A percentile compares a stretch with the other conserved stretches of the same genome.
phyloP scores from a whole-genome alignment of 352 stramenopile genomes.

The Nothophytophthora sp. region DNA sequence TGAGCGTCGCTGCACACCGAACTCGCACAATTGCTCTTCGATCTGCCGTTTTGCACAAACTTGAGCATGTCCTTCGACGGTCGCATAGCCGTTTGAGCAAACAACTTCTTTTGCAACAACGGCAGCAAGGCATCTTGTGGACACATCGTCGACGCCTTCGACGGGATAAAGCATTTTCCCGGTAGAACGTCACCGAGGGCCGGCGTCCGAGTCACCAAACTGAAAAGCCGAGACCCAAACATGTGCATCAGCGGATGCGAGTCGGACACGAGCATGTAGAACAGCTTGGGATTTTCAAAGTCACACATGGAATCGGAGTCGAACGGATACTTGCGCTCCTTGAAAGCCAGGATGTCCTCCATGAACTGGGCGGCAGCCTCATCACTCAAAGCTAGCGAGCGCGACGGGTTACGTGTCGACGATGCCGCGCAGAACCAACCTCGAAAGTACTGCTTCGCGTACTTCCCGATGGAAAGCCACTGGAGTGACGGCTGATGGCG shows the following conservation, averaged over 20 bases:
- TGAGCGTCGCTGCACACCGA: conserved; percentile 1
- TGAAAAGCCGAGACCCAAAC: conserved; percentile 74
- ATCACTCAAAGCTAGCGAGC: conserved; percentile 43
- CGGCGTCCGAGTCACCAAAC: conserved; percentile 62
- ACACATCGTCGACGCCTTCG: conserved; percentile 35
- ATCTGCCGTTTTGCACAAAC: conserved; percentile 33
- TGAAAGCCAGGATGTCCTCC: conserved; percentile 72
- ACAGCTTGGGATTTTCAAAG: conserved; percentile 74
- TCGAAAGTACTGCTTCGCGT: conserved; percentile 76
- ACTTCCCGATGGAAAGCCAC: conserved; percentile 78
- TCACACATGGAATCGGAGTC: conserved; percentile 69
- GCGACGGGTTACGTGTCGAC: conserved; percentile 22
- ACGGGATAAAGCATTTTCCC: conserved; percentile 56
- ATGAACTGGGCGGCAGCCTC: conserved; percentile 66
- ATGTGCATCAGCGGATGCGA: conserved; percentile 77
- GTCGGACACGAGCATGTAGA: conserved; percentile 79
- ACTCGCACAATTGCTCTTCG: conserved; percentile 4
- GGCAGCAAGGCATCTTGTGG: conserved; percentile 41
- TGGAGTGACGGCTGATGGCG: conserved; percentile 54
- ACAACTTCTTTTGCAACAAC: conserved; percentile 53
- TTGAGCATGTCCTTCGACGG: conserved; percentile 47
- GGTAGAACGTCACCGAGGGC: conserved; percentile 38
- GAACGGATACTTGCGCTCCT: conserved; percentile 79
- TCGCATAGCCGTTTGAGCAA: conserved; percentile 34
- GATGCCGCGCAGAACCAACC: conserved; percentile 62